A percentile compares a stretch with the other conserved stretches of the same genome.
These are phyloP conservation scores for Crassisporium funariophilum DNA, from an alignment of 768 basidiomycete species.

Conservation along the genomic window DNA sequence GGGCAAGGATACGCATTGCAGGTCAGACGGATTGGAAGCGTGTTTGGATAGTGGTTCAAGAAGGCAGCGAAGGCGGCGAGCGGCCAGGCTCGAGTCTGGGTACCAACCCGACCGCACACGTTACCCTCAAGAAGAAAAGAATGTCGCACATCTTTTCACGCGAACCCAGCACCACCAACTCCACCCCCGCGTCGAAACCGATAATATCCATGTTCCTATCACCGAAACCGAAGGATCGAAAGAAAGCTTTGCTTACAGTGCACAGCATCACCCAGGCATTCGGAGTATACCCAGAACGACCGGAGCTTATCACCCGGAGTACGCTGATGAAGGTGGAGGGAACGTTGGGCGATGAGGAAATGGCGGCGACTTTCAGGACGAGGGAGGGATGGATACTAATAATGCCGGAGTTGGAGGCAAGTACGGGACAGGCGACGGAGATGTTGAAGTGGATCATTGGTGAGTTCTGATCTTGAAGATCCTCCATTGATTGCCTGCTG, in stretches of 20 bases:
- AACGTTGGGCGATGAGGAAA: constrained; percentile 74
- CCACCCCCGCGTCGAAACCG: constrained; percentile 33
- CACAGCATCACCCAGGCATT: constrained; percentile 80
- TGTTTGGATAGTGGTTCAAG: constrained; percentile 79
- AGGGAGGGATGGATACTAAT: constrained; percentile 86
- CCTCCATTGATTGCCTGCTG: constrained; percentile 6
- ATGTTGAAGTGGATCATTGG: constrained; percentile 92
- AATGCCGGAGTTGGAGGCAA: constrained; percentile 83
- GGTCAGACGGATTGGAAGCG: constrained; percentile 98
- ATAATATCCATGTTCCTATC: constrained; percentile 61
- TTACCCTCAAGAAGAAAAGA: constrained; percentile 49
- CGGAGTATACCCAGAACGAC: constrained; percentile 95
- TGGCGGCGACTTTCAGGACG: constrained; percentile 61
- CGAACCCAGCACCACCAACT: constrained; percentile 35
- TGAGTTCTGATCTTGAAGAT: constrained; percentile 37
- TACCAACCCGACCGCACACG: constrained; percentile 21
- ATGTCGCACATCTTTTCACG: constrained; percentile 69
- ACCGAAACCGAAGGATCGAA: constrained; percentile 73
- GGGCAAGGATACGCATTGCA: constrained; percentile 88
- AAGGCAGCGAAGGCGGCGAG: constrained; percentile 39
- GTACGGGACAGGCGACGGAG: constrained; percentile 67
- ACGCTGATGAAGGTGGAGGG: constrained; percentile 94
- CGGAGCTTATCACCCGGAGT: constrained; percentile 84
- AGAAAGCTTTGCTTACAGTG: constrained; percentile 70
- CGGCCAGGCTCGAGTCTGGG: constrained; percentile 24